phyloP scores from a whole-genome alignment of 2,329 filamentous ascomycete species.

The Ophiostoma triangulosporum region DNA sequence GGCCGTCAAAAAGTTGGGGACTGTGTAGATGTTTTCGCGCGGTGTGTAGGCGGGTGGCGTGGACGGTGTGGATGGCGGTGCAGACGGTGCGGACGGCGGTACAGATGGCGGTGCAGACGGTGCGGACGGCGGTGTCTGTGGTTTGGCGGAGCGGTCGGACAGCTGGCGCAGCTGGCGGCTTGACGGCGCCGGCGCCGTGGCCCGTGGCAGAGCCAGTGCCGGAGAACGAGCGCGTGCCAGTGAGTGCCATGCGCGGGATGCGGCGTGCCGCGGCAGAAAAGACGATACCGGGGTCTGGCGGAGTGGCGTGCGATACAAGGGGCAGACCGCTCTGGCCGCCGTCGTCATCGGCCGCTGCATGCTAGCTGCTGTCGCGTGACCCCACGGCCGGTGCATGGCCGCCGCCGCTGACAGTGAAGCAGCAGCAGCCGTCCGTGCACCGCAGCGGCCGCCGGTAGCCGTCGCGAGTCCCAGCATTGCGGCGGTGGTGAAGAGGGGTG shows the following conservation, averaged over 20 bases:
- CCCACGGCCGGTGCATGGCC: neutral
- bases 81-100: too few relatives aligned
- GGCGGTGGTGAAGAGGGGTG: neutral
- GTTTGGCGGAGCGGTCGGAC: neutral
- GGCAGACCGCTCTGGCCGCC: neutral
- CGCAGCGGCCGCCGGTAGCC: constrained; percentile 3
- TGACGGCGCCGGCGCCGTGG: neutral
- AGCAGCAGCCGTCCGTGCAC: neutral
- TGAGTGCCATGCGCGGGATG: neutral
- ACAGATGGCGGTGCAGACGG: neutral
- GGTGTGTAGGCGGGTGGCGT: neutral
- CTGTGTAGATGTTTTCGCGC: constrained; percentile 88
- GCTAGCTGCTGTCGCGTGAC: neutral
- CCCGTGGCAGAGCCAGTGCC: neutral
- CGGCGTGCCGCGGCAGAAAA: neutral
- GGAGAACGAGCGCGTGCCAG: neutral
- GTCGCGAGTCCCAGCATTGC: constrained; percentile 11
- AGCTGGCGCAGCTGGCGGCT: neutral
- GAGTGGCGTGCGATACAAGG: neutral
- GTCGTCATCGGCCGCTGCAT: neutral
- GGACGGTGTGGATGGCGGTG: neutral
- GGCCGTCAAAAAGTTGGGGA: constrained; percentile 89
- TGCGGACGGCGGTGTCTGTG: neutral
- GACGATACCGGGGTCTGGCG: neutral
- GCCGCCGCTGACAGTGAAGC: neutral